A percentile compares a stretch with the other conserved stretches of the same genome.
Conservation (phyloP, 768 basidiomycete species). For the Tulasnella calospora region DNA sequence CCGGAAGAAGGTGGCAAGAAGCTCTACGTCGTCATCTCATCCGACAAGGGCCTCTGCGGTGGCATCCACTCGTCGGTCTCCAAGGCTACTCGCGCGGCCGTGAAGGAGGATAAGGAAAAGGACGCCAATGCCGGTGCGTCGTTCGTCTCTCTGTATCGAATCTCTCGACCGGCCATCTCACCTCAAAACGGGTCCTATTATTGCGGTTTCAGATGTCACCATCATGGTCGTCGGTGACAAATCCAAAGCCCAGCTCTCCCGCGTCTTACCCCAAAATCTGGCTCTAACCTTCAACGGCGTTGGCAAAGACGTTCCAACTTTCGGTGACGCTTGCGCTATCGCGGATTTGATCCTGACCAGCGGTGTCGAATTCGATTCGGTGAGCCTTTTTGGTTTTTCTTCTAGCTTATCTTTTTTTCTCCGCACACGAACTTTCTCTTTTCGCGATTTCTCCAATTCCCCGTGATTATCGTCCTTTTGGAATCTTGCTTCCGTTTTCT, state of each 20-base stretch:
- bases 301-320: slow-evolving; percentile 94
- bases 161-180: not conserved
- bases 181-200: slow-evolving; percentile 50
- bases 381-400: slow-evolving; percentile 30
- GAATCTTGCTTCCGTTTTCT: not conserved
- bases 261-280: slow-evolving; percentile 59
- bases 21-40: slow-evolving; percentile 91
- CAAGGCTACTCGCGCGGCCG: slow-evolving; percentile 75
- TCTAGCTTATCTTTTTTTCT: not conserved
- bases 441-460: too few relatives aligned
- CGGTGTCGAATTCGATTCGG: slow-evolving; percentile 80
- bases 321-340: slow-evolving; percentile 89
- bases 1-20: slow-evolving; percentile 55
- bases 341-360: slow-evolving; percentile 87
- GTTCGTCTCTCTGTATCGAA: not conserved
- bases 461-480: too few relatives aligned
- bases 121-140: slow-evolving; percentile 31
- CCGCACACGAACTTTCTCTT: not conserved
- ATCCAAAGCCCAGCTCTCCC: slow-evolving; percentile 85
- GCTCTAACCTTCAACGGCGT: slow-evolving; percentile 94
- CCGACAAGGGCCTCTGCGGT: slow-evolving; percentile 98
- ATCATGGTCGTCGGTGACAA: slow-evolving; percentile 82
- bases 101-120: slow-evolving; percentile 49
- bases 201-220: slow-evolving; percentile 54
- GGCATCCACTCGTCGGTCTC: slow-evolving; percentile 98